Evolutionary conservation across 495 filamentous ascomycete species (phyloP).

Genomic region (Cercophora newfieldiana): DNA sequence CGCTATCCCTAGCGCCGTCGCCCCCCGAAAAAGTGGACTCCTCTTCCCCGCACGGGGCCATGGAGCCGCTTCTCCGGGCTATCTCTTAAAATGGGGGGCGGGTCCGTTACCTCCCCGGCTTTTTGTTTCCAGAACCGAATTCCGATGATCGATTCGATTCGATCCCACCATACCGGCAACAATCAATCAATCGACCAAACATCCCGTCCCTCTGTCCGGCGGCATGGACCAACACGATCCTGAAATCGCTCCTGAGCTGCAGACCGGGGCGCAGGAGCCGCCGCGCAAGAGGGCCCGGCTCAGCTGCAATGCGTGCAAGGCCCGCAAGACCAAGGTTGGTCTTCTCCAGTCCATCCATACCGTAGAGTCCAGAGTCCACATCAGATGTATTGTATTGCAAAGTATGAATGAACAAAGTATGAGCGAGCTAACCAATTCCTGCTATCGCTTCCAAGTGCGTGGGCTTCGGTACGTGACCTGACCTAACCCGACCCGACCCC

Average conservation of each 20-base stretch:
- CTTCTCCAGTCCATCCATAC: too few species aligned
- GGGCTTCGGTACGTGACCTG: slow-evolving; percentile 6
- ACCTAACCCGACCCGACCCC: not conserved
- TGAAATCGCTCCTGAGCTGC: not conserved
- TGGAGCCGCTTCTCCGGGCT: not conserved
- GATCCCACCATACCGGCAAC: too few species aligned
- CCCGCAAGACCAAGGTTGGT: slow-evolving; percentile 15
- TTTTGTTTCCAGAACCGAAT: not conserved
- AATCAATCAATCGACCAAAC: too few species aligned
- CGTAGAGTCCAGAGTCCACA: too few species aligned
- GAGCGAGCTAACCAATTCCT: slow-evolving; percentile 5
- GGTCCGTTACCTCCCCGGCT: too few species aligned
- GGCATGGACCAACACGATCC: not conserved
- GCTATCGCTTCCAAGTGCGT: not conserved
- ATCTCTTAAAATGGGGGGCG: not conserved
- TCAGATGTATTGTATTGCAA: too few species aligned
- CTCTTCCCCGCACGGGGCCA: not conserved
- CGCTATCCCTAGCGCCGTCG: too few species aligned
- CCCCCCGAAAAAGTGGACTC: too few species aligned
- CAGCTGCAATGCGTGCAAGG: slow-evolving; percentile 13
- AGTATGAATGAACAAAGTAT: too few species aligned
- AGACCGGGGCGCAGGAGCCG: not conserved
- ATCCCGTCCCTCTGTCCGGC: too few species aligned
- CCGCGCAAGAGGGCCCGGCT: slow-evolving; percentile 14
- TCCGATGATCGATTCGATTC: too few species aligned